Base-by-base conservation (phyloP, 257 asterid genomes). In the Catharanthus roseus region DNA sequence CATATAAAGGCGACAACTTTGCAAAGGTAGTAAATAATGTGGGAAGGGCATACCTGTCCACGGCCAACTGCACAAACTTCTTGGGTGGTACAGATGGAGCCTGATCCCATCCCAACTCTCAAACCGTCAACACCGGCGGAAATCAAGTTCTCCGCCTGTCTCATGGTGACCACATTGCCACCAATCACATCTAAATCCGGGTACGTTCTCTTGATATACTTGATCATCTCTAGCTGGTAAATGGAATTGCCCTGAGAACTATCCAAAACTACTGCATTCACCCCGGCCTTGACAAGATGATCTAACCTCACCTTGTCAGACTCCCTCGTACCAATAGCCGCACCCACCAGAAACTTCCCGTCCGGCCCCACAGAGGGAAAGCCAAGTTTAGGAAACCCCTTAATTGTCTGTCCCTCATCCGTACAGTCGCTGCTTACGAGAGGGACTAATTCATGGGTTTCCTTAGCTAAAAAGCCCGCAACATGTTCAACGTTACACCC, bases 41-140 rank as follows among this genome's bases (percentile, higher is more conserved):
- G 28, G 13, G 21, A 47, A 74, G 13, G 34, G 23, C 34, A 44
- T 51, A 92, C 97, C 95, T 92, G 98, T 56, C 98, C 98, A 10
- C 98, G 97, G 19, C 98, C 98, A 44, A 92, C 96, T 15, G 92
- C 93, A 36, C 96, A 89, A 23, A 90, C 98, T 80, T 92, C 96
- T 73, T 90, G 98, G 23, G 98, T 92, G 65, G 98, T 92, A 75
- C 96, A 92, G 64, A 92, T 90, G 67, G 96, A 90, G 69, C 96
- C 96, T 2, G 96, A 92, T 31, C 98, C 98, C 98, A 93, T 93
- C 71, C 96, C 98, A 73, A 93, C 97, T 78, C 98, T 87, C 73
- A 90, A 71, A 12, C 98, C 97, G 80, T 93, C 98, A 38, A 84
- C 97, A 6, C 91, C 97, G 0, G 95, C 86, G 78, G 86, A 85